phyloP scores from a whole-genome alignment of 202 grass and related monocot species.

The Panicum virgatum region DNA sequence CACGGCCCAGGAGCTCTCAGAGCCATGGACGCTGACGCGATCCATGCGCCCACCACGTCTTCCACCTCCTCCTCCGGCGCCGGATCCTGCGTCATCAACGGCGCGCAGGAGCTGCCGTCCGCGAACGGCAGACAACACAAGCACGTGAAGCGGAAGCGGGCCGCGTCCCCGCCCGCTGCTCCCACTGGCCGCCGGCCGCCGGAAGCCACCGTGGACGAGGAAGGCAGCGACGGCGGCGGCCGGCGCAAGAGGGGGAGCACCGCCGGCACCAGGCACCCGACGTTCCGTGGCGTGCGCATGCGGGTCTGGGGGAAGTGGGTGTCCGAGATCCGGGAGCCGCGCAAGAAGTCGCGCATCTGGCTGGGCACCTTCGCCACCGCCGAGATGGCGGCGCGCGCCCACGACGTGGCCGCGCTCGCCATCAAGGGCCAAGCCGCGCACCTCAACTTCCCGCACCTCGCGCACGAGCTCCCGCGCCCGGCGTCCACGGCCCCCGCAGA shows the following conservation, averaged over 20 bases:
- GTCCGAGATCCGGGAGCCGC: too few relatives aligned
- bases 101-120: constrained; percentile 8
- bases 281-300: too few relatives aligned
- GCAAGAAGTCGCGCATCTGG: too few relatives aligned
- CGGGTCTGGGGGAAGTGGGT: too few relatives aligned
- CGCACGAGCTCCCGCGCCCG: too few relatives aligned
- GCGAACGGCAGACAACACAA: constrained; percentile 18
- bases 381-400: constrained; percentile 44
- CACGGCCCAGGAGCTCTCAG: too few relatives aligned
- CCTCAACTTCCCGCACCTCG: too few relatives aligned
- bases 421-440: constrained; percentile 51
- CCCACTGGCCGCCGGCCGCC: background rate
- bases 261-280: background rate
- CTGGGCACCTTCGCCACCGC: too few relatives aligned
- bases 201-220: background rate
- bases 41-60: constrained; percentile 41
- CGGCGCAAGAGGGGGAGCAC: background rate
- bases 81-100: constrained; percentile 38
- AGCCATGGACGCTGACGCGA: constrained; percentile 45
- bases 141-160: constrained; percentile 36
- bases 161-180: background rate
- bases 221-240: background rate
- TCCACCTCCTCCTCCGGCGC: constrained; percentile 25
- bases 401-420: constrained; percentile 67
- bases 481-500: background rate